phyloP scores from a whole-genome alignment of 1,284 basidiomycete species.

The Volvariella volvacea region DNA sequence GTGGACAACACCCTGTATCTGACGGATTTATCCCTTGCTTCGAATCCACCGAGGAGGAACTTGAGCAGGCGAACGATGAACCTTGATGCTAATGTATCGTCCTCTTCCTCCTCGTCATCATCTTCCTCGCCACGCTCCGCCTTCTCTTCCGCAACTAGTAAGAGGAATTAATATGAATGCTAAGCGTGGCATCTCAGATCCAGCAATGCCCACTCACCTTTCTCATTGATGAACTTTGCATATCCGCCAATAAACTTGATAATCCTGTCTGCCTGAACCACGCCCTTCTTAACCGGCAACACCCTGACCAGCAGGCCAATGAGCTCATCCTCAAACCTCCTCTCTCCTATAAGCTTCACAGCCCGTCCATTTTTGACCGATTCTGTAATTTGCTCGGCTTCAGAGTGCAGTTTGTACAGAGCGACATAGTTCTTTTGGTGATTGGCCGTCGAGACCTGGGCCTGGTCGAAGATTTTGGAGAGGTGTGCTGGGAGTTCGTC shows the following conservation, averaged over 20 bases:
- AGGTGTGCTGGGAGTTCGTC: too few relatives aligned
- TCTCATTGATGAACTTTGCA: conserved; percentile 69
- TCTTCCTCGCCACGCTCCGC: conserved; percentile 18
- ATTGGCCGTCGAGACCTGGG: conserved; percentile 72
- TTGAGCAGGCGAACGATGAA: conserved; percentile 71
- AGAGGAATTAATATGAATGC: conserved; percentile 4
- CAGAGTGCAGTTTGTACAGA: conserved; percentile 72
- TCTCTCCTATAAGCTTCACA: conserved; percentile 66
- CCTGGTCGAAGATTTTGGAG: conserved; percentile 71
- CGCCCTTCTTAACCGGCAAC: conserved; percentile 80
- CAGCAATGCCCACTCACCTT: conserved; percentile 43
- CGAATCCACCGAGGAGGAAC: conserved; percentile 77
- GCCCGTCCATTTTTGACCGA: conserved; percentile 17
- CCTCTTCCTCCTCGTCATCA: conserved; percentile 30
- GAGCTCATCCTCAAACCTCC: conserved; percentile 70
- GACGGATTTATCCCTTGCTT: conserved; percentile 86
- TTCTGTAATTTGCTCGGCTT: conserved; percentile 45
- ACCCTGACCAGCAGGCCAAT: conserved; percentile 61
- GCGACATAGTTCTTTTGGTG: conserved; percentile 82
- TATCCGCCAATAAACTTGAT: conserved; percentile 86
- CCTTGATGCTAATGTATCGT: conserved; percentile 66
- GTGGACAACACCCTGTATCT: conserved; percentile 77
- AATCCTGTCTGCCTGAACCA: conserved; percentile 67
- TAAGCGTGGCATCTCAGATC: conserved; percentile 1
- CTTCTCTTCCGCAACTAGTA: conserved; percentile 21